These are phyloP conservation scores for Colletotrichum euphorbiae DNA, from an alignment of 2,329 filamentous ascomycete species.

Conservation along the genomic window DNA sequence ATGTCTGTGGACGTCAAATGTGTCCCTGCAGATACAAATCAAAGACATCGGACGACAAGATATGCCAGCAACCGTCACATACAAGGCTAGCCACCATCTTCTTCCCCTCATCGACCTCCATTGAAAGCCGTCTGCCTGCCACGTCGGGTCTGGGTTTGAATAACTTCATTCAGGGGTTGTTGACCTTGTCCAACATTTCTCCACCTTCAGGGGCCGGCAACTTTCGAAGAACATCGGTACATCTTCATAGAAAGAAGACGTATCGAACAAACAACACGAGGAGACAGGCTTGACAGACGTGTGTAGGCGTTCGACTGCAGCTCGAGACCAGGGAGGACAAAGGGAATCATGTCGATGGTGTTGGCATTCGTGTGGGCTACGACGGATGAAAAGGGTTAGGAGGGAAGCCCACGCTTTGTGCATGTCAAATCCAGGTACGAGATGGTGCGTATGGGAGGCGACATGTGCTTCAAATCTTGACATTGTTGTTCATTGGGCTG, in stretches of 20 bases:
- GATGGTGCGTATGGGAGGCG: not conserved
- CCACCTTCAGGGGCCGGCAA: conserved; percentile 17
- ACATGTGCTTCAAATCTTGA: not conserved
- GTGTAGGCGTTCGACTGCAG: not conserved
- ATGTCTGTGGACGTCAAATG: conserved; percentile 11
- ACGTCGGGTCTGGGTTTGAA: conserved; percentile 49
- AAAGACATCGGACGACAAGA: conserved; percentile 11
- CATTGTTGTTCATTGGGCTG: not conserved
- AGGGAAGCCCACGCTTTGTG: conserved; percentile 1
- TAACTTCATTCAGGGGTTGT: conserved; percentile 35
- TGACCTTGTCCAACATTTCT: conserved; percentile 15
- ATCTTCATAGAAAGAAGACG: not conserved
- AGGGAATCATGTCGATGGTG: not conserved
- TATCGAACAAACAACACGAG: not conserved
- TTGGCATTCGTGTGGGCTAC: not conserved
- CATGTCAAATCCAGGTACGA: conserved; percentile 27
- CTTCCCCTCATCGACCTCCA: not conserved
- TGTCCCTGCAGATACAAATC: conserved; percentile 25
- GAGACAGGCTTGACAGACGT: not conserved
- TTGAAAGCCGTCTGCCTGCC: conserved; percentile 46
- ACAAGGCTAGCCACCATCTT: conserved; percentile 13
- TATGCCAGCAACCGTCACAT: conserved; percentile 5
- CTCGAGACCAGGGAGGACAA: not conserved
- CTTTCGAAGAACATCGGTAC: not conserved
- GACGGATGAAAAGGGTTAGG: conserved; percentile 12